Evolutionary conservation across 1,139 yeast species (phyloP).

Genomic region (Yamadazyma sp.): DNA sequence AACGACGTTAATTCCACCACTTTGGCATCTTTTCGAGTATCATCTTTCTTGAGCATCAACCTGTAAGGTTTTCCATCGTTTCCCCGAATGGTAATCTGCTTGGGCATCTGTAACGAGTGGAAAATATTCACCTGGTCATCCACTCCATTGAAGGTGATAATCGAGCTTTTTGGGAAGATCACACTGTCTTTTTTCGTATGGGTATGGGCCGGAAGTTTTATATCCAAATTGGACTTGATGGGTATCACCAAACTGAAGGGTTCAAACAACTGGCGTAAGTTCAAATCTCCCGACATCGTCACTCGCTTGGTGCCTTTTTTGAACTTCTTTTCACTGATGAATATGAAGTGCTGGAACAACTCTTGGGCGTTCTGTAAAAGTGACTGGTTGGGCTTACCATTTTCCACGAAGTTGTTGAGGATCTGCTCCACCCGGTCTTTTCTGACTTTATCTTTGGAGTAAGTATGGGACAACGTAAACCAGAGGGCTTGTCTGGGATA

Average conservation of each 20-base stretch:
- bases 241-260: constrained; percentile 80
- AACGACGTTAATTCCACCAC: constrained; percentile 90
- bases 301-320: constrained; percentile 33
- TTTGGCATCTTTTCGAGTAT: constrained; percentile 92
- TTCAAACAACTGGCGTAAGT: constrained; percentile 47
- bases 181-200: constrained; percentile 41
- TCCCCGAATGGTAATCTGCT: constrained; percentile 74
- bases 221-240: constrained; percentile 69
- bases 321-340: constrained; percentile 34
- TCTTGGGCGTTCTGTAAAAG: constrained; percentile 29
- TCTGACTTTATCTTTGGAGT: constrained; percentile 64
- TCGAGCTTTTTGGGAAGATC: constrained; percentile 56
- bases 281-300: constrained; percentile 34
- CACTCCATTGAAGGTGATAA: constrained; percentile 55
- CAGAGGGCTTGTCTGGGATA: constrained; percentile 87
- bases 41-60: constrained; percentile 86
- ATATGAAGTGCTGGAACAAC: constrained; percentile 35
- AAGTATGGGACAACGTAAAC: constrained; percentile 74
- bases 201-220: constrained; percentile 55
- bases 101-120: constrained; percentile 83
- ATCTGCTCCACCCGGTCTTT: constrained; percentile 46
- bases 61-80: constrained; percentile 72
- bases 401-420: constrained; percentile 15
- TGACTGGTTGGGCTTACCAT: constrained; percentile 4
- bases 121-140: constrained; percentile 68